Conservation (phyloP, 2,329 filamentous ascomycete genomes). For the Sporothrix sp. region DNA sequence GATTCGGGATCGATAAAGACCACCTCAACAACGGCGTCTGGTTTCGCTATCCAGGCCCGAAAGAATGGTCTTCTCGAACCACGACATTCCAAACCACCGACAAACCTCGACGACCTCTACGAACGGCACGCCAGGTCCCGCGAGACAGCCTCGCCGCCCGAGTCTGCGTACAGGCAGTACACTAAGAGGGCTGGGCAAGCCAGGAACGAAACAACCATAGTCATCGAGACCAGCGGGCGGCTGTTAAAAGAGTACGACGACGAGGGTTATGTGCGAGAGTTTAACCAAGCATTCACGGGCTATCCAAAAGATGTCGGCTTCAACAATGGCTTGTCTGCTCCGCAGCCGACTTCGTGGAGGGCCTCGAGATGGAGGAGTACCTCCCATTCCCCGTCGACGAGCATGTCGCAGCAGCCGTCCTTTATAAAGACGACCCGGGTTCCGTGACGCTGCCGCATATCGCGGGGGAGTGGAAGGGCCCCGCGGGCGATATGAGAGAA, state of each 20-base stretch:
- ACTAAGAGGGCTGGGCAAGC: constrained; percentile 5
- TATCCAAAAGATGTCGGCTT: constrained; percentile 22
- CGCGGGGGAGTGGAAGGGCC: constrained; percentile 21
- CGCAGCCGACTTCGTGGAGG: constrained; percentile 24
- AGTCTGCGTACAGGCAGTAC: constrained; percentile 16
- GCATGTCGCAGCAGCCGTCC: constrained; percentile 14
- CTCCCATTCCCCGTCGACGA: constrained; percentile 13
- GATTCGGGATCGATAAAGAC: constrained; percentile 3
- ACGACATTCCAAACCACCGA: constrained; percentile 13
- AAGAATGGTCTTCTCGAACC: constrained; percentile 17
- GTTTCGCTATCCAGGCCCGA: constrained; percentile 11
- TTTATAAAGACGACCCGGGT: constrained; percentile 13
- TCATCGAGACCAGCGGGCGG: constrained; percentile 9
- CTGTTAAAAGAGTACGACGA: constrained; percentile 19
- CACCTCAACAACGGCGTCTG: constrained; percentile 10
- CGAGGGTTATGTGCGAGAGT: no score
- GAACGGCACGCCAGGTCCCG: constrained; percentile 9
- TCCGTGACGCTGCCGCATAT: constrained; percentile 23
- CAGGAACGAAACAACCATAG: constrained; percentile 17
- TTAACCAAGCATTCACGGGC: constrained; percentile 17
- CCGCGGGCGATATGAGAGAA: constrained; percentile 13
- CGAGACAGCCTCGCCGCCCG: constrained; percentile 12
- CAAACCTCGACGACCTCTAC: constrained; percentile 15
- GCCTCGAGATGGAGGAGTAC: constrained; percentile 16
- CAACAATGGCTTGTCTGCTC: constrained; percentile 21